Conservation (phyloP, 495 filamentous ascomycete species). For the Hypoxylon rickii region DNA sequence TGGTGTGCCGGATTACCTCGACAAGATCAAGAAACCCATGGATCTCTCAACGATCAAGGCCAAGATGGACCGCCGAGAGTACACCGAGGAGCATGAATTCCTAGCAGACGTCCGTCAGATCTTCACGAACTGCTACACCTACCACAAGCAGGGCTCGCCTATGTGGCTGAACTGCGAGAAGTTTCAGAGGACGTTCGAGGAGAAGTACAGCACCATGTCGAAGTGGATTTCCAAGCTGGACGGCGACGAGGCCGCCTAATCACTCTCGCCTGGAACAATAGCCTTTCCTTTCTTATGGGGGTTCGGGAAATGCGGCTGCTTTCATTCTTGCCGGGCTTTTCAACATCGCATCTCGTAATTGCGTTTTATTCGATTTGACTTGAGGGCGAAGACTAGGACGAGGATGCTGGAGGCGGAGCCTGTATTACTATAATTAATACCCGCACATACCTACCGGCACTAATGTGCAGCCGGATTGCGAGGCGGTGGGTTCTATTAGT, state of each 20-base stretch:
- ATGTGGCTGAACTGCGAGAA: constrained; percentile 53
- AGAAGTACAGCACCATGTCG: constrained; percentile 52
- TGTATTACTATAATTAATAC: background rate
- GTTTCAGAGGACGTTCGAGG: constrained; percentile 56
- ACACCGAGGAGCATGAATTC: constrained; percentile 49
- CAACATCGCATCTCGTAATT: background rate
- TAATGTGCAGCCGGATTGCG: too few species aligned
- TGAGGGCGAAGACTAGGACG: background rate
- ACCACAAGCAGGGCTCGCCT: constrained; percentile 47
- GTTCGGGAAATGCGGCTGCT: background rate
- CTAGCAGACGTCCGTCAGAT: constrained; percentile 54
- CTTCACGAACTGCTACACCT: constrained; percentile 54
- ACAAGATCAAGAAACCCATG: constrained; percentile 53
- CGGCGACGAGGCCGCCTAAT: constrained; percentile 44
- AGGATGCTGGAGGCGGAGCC: too few species aligned
- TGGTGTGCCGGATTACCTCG: constrained; percentile 53
- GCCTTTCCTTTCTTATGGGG: background rate
- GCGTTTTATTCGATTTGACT: background rate
- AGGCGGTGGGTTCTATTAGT: too few species aligned
- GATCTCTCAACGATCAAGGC: constrained; percentile 54
- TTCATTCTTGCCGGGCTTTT: too few species aligned
- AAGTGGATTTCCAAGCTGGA: constrained; percentile 57
- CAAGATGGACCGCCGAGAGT: constrained; percentile 52
- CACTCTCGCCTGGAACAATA: too few species aligned
- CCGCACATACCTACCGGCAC: background rate